A percentile compares a stretch with the other conserved stretches of the same genome.
phyloP scores from a whole-genome alignment of 352 stramenopile species.

The Thraustotheca clavata region DNA sequence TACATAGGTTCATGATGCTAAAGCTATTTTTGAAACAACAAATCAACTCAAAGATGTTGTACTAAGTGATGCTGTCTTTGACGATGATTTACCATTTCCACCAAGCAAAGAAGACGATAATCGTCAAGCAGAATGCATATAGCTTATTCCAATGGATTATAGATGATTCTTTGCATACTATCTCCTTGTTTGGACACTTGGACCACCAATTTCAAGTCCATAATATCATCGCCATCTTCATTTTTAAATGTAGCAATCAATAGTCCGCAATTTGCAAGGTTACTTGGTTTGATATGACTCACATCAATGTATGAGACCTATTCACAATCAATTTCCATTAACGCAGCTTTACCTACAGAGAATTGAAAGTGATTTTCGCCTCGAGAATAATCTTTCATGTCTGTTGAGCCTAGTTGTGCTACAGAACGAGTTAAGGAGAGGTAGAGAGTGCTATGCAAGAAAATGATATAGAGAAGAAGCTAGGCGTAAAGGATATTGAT shows the following conservation, averaged over 20 bases:
- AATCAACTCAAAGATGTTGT: constrained; percentile 9
- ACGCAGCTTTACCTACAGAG: constrained; percentile 38
- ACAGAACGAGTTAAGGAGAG: constrained; percentile 31
- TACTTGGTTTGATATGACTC: constrained; percentile 60
- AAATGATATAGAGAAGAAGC: not conserved
- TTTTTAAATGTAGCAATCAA: constrained; percentile 75
- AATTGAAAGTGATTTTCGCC: constrained; percentile 82
- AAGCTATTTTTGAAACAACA: constrained; percentile 20
- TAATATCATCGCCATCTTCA: constrained; percentile 48
- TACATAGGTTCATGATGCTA: constrained; percentile 30
- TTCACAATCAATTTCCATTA: not conserved
- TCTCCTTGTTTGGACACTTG: constrained; percentile 75
- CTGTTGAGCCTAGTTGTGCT: constrained; percentile 63
- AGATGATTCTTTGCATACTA: constrained; percentile 75
- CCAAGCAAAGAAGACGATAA: not conserved
- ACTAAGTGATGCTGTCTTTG: not conserved
- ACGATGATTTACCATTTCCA: not conserved
- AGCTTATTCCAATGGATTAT: constrained; percentile 76
- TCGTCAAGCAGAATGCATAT: not conserved
- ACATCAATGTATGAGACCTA: constrained; percentile 66
- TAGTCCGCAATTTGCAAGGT: constrained; percentile 82
- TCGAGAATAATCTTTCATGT: constrained; percentile 44
- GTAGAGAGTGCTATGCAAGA: not conserved
- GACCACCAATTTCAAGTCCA: constrained; percentile 84
- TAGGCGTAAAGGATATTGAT: constrained; percentile 68